A percentile compares a stretch with the other conserved stretches of the same genome.
Conservation (phyloP, 306 rosid species). For the Citrullus amarus region DNA sequence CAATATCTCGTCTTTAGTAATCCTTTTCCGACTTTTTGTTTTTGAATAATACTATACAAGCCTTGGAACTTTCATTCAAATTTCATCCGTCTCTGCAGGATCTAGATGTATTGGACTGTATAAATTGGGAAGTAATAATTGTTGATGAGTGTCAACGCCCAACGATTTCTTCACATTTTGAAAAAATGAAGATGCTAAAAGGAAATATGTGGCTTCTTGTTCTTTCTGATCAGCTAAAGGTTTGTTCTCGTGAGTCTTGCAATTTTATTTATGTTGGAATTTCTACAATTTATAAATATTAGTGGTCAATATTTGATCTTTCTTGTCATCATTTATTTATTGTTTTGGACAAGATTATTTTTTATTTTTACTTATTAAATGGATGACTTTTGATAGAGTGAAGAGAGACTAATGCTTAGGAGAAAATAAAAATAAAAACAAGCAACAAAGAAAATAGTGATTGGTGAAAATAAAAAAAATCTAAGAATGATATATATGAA, state of each 20-base stretch:
- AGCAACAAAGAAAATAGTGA: no score
- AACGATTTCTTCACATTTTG: conserved; percentile 23
- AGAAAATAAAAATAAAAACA: no score
- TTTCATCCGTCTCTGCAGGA: conserved; percentile 30
- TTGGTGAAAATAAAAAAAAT: no score
- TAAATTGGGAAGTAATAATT: conserved; percentile 48
- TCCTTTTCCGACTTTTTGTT: not conserved
- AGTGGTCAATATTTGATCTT: no score
- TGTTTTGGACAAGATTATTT: no score
- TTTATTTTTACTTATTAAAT: no score
- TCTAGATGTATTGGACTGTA: conserved; percentile 25
- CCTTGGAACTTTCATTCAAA: not conserved
- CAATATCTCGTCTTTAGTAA: not conserved
- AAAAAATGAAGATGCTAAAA: conserved; percentile 26
- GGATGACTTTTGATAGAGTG: no score
- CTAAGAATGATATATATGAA: no score
- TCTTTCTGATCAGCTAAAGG: conserved; percentile 39
- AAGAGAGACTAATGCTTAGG: no score
- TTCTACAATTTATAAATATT: no score
- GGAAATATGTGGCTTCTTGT: conserved; percentile 43
- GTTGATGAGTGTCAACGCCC: conserved; percentile 45
- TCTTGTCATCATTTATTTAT: no score
- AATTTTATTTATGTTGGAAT: not conserved
- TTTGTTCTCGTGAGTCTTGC: conserved; percentile 21
- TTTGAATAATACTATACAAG: not conserved